Conservation (phyloP, 176 grass and related monocot species). For the Raddia distichophylla region DNA sequence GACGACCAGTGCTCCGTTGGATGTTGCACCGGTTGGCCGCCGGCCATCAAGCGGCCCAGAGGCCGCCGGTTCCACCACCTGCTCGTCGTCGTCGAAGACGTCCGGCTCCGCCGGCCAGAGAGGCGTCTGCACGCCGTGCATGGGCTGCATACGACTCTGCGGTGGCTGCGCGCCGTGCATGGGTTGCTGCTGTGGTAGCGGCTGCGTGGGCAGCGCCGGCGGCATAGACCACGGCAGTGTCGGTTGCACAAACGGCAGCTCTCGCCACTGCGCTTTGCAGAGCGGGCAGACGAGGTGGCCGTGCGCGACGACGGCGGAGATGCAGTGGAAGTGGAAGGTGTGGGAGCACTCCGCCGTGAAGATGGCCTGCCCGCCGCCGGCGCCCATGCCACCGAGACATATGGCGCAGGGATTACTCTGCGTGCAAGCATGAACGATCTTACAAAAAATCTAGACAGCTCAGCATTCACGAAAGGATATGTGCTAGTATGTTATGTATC, state of each 20-base stretch:
- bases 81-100: no score
- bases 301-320: slow-evolving; percentile 52
- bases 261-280: slow-evolving; percentile 60
- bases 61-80: background rate
- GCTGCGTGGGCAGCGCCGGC: background rate
- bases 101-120: background rate
- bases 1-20: slow-evolving; percentile 34
- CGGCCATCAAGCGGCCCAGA: background rate
- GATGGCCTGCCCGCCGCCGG: slow-evolving; percentile 48
- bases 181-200: background rate
- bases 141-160: background rate
- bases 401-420: slow-evolving; percentile 63
- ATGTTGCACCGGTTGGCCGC: background rate
- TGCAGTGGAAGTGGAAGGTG: slow-evolving; percentile 78
- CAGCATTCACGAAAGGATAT: no score
- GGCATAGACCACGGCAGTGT: background rate
- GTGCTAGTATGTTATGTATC: no score
- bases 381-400: slow-evolving; percentile 52
- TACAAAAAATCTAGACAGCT: background rate
- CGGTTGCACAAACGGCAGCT: slow-evolving; percentile 46
- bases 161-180: background rate
- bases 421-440: background rate
- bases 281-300: slow-evolving; percentile 73
- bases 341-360: slow-evolving; percentile 82
- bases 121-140: background rate